Conservation (phyloP, 129 eudicot species). For the Apium graveolens region DNA sequence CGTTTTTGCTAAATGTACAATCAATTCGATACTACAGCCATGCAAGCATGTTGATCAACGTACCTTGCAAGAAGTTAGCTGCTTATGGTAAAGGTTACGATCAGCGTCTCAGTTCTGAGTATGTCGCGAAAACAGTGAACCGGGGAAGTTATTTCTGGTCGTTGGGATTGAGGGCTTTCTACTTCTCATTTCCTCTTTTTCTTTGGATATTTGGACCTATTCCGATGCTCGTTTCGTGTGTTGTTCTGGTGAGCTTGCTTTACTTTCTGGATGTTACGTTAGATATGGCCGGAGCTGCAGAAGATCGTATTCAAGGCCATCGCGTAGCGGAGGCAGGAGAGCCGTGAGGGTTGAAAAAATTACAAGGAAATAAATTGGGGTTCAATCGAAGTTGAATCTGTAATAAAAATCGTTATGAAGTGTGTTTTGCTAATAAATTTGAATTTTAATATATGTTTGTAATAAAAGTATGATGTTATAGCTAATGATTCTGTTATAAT, state of each 20-base stretch:
- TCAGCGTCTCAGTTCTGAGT: conserved; percentile 36
- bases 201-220: conserved; percentile 79
- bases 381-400: conserved; percentile 30
- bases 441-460: no score
- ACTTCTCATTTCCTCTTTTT: conserved; percentile 72
- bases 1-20: conserved; percentile 49
- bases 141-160: conserved; percentile 84
- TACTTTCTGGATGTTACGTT: conserved; percentile 49
- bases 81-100: neutral
- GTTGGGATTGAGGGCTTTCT: conserved; percentile 58
- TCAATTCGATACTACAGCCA: conserved; percentile 78
- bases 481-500: no score
- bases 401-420: neutral
- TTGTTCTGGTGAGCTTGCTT: conserved; percentile 48
- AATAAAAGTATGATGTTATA: no score
- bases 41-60: conserved; percentile 78
- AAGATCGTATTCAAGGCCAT: neutral
- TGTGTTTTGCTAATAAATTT: neutral
- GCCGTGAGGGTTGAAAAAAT: neutral
- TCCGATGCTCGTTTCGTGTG: conserved; percentile 54
- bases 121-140: conserved; percentile 51
- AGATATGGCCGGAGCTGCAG: conserved; percentile 26
- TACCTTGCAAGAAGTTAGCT: conserved; percentile 39
- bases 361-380: neutral
- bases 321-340: neutral